phyloP scores from a whole-genome alignment of 257 asterid genomes.

The Asclepias syriaca region DNA sequence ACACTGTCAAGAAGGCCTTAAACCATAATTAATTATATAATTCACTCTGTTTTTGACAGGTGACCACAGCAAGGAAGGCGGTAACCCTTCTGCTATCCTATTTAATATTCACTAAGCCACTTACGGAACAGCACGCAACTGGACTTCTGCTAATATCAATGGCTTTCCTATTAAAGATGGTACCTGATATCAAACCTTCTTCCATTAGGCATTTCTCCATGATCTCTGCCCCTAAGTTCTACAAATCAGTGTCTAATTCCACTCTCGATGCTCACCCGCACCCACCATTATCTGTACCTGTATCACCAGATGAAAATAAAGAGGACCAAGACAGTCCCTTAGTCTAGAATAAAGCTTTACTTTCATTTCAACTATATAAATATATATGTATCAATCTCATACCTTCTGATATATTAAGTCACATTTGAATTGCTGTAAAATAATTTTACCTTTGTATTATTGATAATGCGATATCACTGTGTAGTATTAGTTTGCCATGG shows the following conservation, averaged over 20 bases:
- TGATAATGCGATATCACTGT: too few species aligned
- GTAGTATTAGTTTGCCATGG: too few species aligned
- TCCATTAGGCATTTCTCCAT: conserved; percentile 20
- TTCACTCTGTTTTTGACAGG: conserved; percentile 25
- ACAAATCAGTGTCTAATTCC: conserved; percentile 12
- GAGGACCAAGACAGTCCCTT: conserved; percentile 57
- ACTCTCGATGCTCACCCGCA: conserved; percentile 17
- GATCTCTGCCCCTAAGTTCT: conserved; percentile 7
- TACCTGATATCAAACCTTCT: conserved; percentile 59
- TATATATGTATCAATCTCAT: background rate
- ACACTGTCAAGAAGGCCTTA: too few species aligned
- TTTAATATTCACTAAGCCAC: conserved; percentile 82
- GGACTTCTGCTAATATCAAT: conserved; percentile 68
- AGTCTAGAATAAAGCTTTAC: conserved; percentile 32
- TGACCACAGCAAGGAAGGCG: conserved; percentile 94
- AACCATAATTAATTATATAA: too few species aligned
- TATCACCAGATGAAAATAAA: too few species aligned
- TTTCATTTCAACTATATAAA: conserved; percentile 1
- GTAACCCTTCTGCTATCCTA: conserved; percentile 77
- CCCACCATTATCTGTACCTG: too few species aligned
- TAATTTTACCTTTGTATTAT: too few species aligned
- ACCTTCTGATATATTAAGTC: too few species aligned
- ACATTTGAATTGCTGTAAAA: too few species aligned
- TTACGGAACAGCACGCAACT: conserved; percentile 74
- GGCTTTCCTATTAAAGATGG: conserved; percentile 79